Evolutionary conservation across 1,139 yeast species (phyloP), one percentile per base, ranked within the genome.

Genomic region (Arxiozyma slooffiae): DNA sequence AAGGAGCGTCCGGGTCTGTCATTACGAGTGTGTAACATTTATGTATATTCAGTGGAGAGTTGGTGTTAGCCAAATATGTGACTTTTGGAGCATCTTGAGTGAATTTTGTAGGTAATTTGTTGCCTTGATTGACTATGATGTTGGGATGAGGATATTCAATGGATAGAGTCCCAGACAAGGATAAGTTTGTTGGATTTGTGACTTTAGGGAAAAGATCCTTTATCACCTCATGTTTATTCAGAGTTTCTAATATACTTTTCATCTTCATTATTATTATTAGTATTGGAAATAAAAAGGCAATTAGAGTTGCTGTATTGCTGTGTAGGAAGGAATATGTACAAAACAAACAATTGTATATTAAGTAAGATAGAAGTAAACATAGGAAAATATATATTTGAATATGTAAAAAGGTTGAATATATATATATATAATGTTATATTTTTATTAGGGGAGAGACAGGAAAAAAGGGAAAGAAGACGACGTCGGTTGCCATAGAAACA

Each of bases 1-100:
- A 79, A 18, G 97, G 97, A 8, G 96, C 97, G 71, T 89, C 97
- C 1, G 97, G 97, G 66, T 89, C 96, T 3, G 96, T 89, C 58
- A 89, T 60, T 2, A 85, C 85, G 57, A 89, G 70, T 3, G 92
- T 81, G 68, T 84, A 87, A 21, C 50, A 30, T 16, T 69, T 71
- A 57, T 65, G 68, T 24, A 78, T 71, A 56, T 79, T 78, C 54
- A 82, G 71, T 6, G 90, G 36, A 21, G 47, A 21, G 30, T 44
- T 30, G 9, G 22, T 41, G 21, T 41, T 47, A 11, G 41, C 50
- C 80, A 67, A 85, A 80, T 61, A 84, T 85, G 22, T 22, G 52
- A 88, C 74, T 38, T 68, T 63, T 38, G 97, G 96, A 44, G 61
- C 61, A 26, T 68, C 58, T 67, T 85, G 95, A 20, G 96, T 81